Percentiles rank a stretch among this genome's conserved stretches.
phyloP scores from a whole-genome alignment of 805 yeast genomes.

The Pichia nanzhaoensis region DNA sequence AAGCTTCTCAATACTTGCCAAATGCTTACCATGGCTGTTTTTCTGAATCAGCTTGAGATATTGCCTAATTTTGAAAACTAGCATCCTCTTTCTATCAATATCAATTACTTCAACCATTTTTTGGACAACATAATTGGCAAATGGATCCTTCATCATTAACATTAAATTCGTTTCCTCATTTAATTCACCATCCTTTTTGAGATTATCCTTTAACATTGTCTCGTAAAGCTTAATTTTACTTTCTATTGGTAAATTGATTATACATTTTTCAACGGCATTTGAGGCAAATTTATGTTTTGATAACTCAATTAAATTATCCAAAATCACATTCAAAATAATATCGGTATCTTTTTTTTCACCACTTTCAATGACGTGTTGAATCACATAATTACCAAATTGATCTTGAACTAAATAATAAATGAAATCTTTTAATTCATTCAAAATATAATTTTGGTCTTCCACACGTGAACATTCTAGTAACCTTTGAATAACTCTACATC shows the following conservation, averaged over 20 bases:
- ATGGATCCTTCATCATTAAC: slow-evolving; percentile 95
- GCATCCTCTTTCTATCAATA: slow-evolving; percentile 57
- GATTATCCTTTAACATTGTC: slow-evolving; percentile 55
- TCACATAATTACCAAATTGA: slow-evolving; percentile 96
- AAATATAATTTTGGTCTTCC: slow-evolving; percentile 58
- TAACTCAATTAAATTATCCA: slow-evolving; percentile 56
- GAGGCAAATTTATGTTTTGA: slow-evolving; percentile 98
- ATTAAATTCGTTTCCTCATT: slow-evolving; percentile 68
- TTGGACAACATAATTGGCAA: slow-evolving; percentile 95
- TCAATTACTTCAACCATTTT: slow-evolving; percentile 80
- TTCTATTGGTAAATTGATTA: slow-evolving; percentile 56
- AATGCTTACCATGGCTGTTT: slow-evolving; percentile 70
- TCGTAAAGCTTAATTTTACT: slow-evolving; percentile 61
- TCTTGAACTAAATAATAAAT: slow-evolving; percentile 80
- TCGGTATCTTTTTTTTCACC: slow-evolving; percentile 58
- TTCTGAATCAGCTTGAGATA: slow-evolving; percentile 70
- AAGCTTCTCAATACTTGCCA: slow-evolving; percentile 75
- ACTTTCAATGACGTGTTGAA: slow-evolving; percentile 87
- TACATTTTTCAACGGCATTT: slow-evolving; percentile 93
- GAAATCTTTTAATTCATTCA: slow-evolving; percentile 65
- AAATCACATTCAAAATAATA: slow-evolving; percentile 57
- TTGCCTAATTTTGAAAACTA: slow-evolving; percentile 71
- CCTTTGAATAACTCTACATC: slow-evolving; percentile 95
- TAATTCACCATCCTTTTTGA: slow-evolving; percentile 35
- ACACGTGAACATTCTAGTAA: slow-evolving; percentile 69